Conservation (phyloP, 805 yeast genomes). For the Kazachstania kunashirensis region DNA sequence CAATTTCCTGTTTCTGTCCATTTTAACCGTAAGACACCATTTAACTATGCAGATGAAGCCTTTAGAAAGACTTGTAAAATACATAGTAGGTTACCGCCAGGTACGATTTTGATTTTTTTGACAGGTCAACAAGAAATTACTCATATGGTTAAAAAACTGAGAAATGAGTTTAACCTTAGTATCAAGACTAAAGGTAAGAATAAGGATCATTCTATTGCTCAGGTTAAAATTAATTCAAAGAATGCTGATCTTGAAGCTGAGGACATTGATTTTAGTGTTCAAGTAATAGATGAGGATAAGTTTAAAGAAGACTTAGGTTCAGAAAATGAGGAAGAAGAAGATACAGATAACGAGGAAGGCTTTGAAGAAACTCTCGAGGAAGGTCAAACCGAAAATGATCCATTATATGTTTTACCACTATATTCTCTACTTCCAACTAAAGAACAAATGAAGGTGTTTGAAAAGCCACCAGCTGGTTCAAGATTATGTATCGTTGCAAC, state of each 20-base stretch:
- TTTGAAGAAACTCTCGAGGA: slow-evolving; percentile 62
- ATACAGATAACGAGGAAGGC: slow-evolving; percentile 43
- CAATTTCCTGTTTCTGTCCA: slow-evolving; percentile 91
- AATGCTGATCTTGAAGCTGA: slow-evolving; percentile 75
- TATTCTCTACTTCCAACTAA: slow-evolving; percentile 89
- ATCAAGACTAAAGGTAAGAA: slow-evolving; percentile 24
- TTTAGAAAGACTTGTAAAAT: slow-evolving; percentile 77
- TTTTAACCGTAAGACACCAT: slow-evolving; percentile 71
- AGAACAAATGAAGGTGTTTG: slow-evolving; percentile 89
- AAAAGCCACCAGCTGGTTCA: slow-evolving; percentile 74
- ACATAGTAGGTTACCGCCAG: slow-evolving; percentile 79
- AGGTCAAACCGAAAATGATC: slow-evolving; percentile 63
- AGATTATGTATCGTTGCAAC: slow-evolving; percentile 92
- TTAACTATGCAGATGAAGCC: slow-evolving; percentile 78
- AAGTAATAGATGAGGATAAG: slow-evolving; percentile 26
- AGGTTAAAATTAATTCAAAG: slow-evolving; percentile 44
- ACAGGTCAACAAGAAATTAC: slow-evolving; percentile 93
- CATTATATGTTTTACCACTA: slow-evolving; percentile 81
- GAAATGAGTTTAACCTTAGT: slow-evolving; percentile 65
- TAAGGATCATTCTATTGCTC: slow-evolving; percentile 30
- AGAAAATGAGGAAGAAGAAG: slow-evolving; percentile 32
- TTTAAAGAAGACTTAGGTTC: slow-evolving; percentile 28
- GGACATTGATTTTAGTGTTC: slow-evolving; percentile 67
- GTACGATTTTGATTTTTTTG: slow-evolving; percentile 83
- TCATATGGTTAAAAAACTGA: slow-evolving; percentile 58